phyloP scores from a whole-genome alignment of 306 rosid species.

The Sesbania bispinosa region DNA sequence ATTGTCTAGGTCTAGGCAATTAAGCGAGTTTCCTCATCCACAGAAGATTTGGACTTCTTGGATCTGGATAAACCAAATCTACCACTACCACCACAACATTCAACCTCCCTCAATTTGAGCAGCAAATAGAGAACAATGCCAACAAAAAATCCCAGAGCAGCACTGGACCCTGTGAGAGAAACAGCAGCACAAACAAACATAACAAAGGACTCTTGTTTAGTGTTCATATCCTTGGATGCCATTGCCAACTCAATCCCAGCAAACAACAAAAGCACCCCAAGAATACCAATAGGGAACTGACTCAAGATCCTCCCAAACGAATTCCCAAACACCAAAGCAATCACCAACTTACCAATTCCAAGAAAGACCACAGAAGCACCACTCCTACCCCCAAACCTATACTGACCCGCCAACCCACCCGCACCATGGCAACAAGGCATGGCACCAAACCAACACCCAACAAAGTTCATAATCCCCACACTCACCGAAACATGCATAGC shows the following conservation, averaged over 20 bases:
- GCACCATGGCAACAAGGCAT: conserved; percentile 93
- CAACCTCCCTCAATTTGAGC: conserved; percentile 57
- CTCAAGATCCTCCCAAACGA: conserved; percentile 55
- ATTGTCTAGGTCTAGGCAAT: conserved; percentile 27
- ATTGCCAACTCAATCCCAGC: conserved; percentile 74
- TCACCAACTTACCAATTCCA: conserved; percentile 53
- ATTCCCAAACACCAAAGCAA: conserved; percentile 67
- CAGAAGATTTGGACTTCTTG: conserved; percentile 18
- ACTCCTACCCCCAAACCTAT: conserved; percentile 78
- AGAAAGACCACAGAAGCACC: conserved; percentile 71
- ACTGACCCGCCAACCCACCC: conserved; percentile 84
- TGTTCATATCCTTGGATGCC: conserved; percentile 67
- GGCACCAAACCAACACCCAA: conserved; percentile 91
- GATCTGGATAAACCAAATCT: conserved; percentile 15
- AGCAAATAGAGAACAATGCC: conserved; percentile 60
- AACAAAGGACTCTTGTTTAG: conserved; percentile 63
- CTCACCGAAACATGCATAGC: conserved; percentile 63
- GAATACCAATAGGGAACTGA: conserved; percentile 56
- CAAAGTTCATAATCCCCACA: conserved; percentile 69
- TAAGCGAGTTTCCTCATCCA: conserved; percentile 32
- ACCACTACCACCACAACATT: conserved; percentile 30
- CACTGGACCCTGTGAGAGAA: conserved; percentile 69
- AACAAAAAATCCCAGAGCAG: conserved; percentile 71
- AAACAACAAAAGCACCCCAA: conserved; percentile 69
- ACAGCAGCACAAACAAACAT: conserved; percentile 83